Base-by-base conservation (phyloP, 345 rosid species). In the Hibiscus trionum region DNA sequence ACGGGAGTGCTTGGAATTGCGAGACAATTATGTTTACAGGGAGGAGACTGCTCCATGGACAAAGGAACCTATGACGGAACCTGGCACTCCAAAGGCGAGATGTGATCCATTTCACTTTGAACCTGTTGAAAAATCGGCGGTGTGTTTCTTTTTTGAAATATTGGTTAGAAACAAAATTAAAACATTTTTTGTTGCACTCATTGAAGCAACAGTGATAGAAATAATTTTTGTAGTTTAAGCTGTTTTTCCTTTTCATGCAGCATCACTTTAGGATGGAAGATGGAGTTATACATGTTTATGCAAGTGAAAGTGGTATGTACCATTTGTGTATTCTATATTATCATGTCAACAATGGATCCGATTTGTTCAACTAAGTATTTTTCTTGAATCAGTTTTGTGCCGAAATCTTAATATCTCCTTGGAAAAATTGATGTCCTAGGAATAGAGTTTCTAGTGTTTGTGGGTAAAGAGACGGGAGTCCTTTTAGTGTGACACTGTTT, bases 211-310 rank as follows among this genome's bases (percentile, higher is more conserved):
- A 50, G 24, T 44, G 47, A 49, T 62, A 16, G 4, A 46, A 9
- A 3, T 52, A 31, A 19, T 11, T 52, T 61, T 5, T 62, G 50
- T 44, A 50, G 21, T 50, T 66, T 27, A 24, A 17, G 2, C 35
- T 11, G 50, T 5, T 73, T 59, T 61, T 1, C 52, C 58, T 69
- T 72, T 24, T 16, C 31, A 42, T 72, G 83, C 85, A 85, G 88
- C 88, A 85, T 75, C 73, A 72, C 71, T 85, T 81, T 68, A 78
- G 75, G 82, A 81, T 83, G 86, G 82, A 83, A 71, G 85, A 83
- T 67, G 88, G 88, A 66, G 86, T 85, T 61, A 70, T 76, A 12
- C 86, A 65, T 76, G 82, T 85, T 61, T 85, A 83, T 81, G 82
- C 86, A 24, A 79, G 74, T 76, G 79, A 81, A 74, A 70, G 70